Conservation (phyloP, 2,329 filamentous ascomycete species). For the Rhynchosporium graminicola region DNA sequence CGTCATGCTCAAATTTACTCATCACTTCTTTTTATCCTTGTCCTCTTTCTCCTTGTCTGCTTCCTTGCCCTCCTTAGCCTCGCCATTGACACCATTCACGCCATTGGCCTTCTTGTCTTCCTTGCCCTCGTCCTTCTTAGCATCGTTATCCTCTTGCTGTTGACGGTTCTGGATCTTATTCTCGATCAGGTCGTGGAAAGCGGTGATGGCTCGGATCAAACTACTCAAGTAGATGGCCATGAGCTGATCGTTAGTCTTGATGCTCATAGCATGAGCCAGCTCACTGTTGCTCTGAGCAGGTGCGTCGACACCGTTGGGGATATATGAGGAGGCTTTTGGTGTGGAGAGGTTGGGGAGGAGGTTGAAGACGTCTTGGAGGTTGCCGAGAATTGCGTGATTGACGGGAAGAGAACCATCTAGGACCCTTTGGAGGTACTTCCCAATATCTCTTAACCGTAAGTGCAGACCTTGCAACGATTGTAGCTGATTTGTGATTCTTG, state of each 20-base stretch:
- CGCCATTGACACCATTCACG: constrained; percentile 55
- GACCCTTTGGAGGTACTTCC: constrained; percentile 93
- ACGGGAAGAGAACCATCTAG: constrained; percentile 89
- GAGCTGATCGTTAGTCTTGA: constrained; percentile 98
- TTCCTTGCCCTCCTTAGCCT: constrained; percentile 51
- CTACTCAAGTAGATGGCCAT: constrained; percentile 98
- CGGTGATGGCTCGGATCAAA: constrained; percentile 94
- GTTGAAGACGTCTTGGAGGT: constrained; percentile 99
- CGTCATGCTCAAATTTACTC: constrained; percentile 22
- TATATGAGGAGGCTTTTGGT: constrained; percentile 64
- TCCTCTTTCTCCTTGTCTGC: constrained; percentile 56
- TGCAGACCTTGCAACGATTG: constrained; percentile 97
- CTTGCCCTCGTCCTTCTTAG: constrained; percentile 64
- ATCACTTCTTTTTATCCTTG: constrained; percentile 51
- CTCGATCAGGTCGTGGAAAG: constrained; percentile 98
- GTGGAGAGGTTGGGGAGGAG: constrained; percentile 93
- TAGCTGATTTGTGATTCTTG: constrained; percentile 94
- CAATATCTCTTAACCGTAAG: constrained; percentile 91
- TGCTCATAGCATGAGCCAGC: constrained; percentile 92
- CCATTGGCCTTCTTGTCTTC: constrained; percentile 63
- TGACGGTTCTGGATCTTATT: constrained; percentile 99
- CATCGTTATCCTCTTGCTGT: constrained; percentile 92
- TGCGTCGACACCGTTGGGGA: constrained; percentile 47
- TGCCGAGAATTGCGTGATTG: constrained; percentile 95
- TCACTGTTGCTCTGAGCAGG: constrained; percentile 69